Evolutionary conservation across 306 rosid genomes (phyloP).

Genomic region (Phaseolus lunatus): DNA sequence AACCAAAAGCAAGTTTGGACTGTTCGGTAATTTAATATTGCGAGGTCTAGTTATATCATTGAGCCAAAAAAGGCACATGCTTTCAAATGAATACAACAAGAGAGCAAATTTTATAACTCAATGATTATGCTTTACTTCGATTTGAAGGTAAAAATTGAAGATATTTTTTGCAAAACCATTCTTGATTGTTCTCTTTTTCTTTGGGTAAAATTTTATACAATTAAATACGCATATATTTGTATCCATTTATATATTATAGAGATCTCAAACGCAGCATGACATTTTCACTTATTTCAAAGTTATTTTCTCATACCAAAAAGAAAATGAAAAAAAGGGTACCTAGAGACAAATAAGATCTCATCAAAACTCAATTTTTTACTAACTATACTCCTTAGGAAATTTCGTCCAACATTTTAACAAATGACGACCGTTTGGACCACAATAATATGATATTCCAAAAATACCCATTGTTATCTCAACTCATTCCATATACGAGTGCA

Average conservation of each 20-base stretch:
- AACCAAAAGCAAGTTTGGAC: conserved; percentile 23
- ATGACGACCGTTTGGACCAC: not conserved
- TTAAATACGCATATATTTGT: not conserved
- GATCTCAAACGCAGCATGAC: too few species aligned
- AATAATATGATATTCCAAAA: not conserved
- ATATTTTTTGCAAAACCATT: not conserved
- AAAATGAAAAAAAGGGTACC: not conserved
- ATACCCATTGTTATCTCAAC: not conserved
- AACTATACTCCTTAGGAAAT: conserved; percentile 2
- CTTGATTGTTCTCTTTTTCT: not conserved
- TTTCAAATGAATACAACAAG: conserved; percentile 13
- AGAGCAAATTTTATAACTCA: not conserved
- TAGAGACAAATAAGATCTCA: not conserved
- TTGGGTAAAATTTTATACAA: not conserved
- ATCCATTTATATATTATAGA: too few species aligned
- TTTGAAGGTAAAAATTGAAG: conserved; percentile 10
- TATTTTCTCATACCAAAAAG: not conserved
- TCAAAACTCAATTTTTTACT: not conserved
- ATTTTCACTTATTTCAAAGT: not conserved
- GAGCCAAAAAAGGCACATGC: not conserved
- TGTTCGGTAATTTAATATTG: not conserved
- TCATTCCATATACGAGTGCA: too few species aligned
- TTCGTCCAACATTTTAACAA: conserved; percentile 11
- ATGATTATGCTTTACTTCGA: conserved; percentile 33
- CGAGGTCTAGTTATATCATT: not conserved